A percentile compares a stretch with the other conserved stretches of the same genome.
phyloP scores from a whole-genome alignment of 2,329 filamentous ascomycete genomes.

The Botrytis fragariae region DNA sequence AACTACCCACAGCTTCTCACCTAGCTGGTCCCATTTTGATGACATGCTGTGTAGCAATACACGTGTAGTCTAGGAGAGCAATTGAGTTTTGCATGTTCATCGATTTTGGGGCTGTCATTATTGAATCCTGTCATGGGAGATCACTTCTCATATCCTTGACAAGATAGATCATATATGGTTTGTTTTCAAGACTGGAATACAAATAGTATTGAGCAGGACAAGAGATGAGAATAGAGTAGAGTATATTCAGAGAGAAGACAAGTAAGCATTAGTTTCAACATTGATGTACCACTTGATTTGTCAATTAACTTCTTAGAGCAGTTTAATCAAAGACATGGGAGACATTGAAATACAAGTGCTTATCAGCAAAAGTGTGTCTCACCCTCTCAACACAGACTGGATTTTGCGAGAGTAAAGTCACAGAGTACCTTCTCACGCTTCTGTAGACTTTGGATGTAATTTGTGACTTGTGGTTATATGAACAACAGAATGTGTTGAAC shows the following conservation, averaged over 20 bases:
- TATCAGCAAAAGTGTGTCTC: not conserved
- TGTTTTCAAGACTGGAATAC: not conserved
- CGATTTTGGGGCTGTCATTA: too few relatives aligned
- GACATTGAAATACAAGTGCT: not conserved
- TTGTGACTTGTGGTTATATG: not conserved
- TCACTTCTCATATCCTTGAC: too few relatives aligned
- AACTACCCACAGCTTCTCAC: not conserved
- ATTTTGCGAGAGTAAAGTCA: not conserved
- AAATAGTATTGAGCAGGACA: not conserved
- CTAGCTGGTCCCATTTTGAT: too few relatives aligned
- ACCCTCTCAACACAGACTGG: not conserved
- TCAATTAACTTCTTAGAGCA: not conserved
- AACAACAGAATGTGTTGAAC: not conserved
- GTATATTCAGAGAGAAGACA: not conserved
- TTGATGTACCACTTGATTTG: not conserved
- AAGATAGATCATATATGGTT: not conserved
- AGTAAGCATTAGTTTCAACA: too few relatives aligned
- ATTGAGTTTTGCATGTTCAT: too few relatives aligned
- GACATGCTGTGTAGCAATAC: not conserved
- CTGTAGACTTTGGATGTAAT: not conserved
- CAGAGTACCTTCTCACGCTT: not conserved
- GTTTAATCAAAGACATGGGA: not conserved
- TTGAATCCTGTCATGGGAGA: not conserved
- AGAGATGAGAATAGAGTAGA: not conserved
- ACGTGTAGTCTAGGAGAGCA: not conserved